Evolutionary conservation across 129 eudicot genomes (phyloP), one percentile per base, ranked within the genome.

Genomic region (Sambucus nigra): DNA sequence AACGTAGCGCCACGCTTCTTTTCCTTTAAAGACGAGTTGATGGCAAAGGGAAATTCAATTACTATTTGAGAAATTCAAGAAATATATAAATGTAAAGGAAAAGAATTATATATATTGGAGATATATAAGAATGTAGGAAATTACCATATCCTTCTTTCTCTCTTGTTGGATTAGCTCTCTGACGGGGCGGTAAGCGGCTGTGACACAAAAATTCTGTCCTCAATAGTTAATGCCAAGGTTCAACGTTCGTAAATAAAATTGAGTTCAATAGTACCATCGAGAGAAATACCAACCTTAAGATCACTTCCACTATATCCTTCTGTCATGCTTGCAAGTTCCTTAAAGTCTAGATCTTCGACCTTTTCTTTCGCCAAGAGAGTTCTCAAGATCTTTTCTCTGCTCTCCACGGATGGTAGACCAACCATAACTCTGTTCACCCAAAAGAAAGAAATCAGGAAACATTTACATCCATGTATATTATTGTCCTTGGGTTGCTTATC

Each of bases 281-380:
- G 48, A 20, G 31, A 11, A 46, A 27, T 21, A 77, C 92, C 63
- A 72, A 89, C 97, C 97, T 89, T 84, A 31, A 89, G 97, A 81
- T 89, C 97, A 27, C 97, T 89, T 74, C 97, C 97, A 31, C 86
- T 89, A 51, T 78, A 89, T 73, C 97, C 97, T 57, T 89, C 97
- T 2, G 97, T 89, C 83, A 89, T 89, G 31, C 68, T 67, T 13
- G 88, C 97, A 60, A 89, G 93, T 80, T 89, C 97, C 69, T 84
- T 72, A 45, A 75, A 84, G 45, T 89, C 97, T 32, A 89, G 65
- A 0, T 66, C 66, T 55, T 81, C 85, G 4, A 82, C 84, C 29
- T 81, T 81, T 55, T 89, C 97, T 64, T 89, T 84, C 0, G 83
- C 70, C 20, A 89, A 57, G 46, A 89, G 93, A 24, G 97, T 89